Conservation (phyloP, 225 moss, liverwort and hornwort genomes). For the Thuidium tamariscinum region DNA sequence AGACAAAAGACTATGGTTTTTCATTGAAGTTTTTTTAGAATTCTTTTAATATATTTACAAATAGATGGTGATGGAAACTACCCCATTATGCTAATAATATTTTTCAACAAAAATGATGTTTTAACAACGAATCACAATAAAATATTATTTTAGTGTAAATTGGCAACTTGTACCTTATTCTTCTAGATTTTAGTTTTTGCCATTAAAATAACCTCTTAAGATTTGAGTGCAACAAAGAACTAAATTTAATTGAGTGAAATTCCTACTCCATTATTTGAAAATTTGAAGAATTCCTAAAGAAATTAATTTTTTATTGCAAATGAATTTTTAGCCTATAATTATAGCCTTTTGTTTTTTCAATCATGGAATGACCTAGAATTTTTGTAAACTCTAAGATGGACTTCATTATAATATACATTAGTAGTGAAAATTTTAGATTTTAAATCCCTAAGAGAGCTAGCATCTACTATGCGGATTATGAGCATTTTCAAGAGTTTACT, state of each 20-base stretch:
- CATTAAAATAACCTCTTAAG: not conserved
- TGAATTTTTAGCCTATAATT: not conserved
- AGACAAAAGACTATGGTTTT: not conserved
- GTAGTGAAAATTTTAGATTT: not conserved
- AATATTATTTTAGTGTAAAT: not conserved
- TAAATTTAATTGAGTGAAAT: not conserved
- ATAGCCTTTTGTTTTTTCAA: not conserved
- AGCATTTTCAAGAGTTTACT: too few species aligned
- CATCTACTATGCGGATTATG: not conserved
- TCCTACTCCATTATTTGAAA: not conserved
- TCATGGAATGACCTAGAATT: not conserved
- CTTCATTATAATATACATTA: not conserved
- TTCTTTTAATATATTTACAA: not conserved
- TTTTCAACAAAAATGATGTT: not conserved
- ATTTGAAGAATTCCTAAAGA: not conserved
- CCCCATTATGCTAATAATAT: too few species aligned
- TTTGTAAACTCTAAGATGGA: not conserved
- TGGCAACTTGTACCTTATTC: not conserved
- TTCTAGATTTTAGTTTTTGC: not conserved
- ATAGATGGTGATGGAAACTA: not conserved
- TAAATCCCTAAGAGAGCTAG: accelerated
- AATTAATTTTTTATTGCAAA: accelerated
- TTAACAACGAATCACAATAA: not conserved
- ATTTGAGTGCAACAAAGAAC: accelerated
- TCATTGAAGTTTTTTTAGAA: not conserved